Evolutionary conservation across 2,329 filamentous ascomycete genomes (phyloP), one percentile per base, ranked within the genome.

Genomic region (Fusarium equiseti): DNA sequence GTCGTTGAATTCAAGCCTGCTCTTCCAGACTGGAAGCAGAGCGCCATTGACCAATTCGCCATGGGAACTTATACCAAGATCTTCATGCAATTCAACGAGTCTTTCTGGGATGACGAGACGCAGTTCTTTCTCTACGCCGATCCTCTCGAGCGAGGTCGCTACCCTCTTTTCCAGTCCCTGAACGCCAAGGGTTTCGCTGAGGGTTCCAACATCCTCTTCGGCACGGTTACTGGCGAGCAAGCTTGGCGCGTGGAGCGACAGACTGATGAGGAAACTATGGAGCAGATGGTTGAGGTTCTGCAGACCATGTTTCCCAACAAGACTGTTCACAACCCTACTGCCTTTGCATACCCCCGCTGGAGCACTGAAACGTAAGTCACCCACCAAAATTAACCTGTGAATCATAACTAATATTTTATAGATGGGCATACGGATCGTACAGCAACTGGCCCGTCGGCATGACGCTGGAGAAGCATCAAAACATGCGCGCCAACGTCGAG

Each of bases 21-120:
- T 8, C 81, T 92, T 0, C 91, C 90, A 0, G 77, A 77, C 5
- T 92, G 90, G 90, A 92, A 93, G 77, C 81, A 85, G 16, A 84
- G 83, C 5, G 87, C 88, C 0, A 90, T 92, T 54, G 84, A 87
- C 5, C 88, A 86, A 40, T 91, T 92, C 76, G 82, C 84, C 66
- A 92, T 92, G 87, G 90, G 88, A 9, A 92, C 89, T 0, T 93
- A 92, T 79, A 92, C 90, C 54, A 93, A 93, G 76, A 87, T 92
- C 66, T 92, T 92, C 79, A 80, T 91, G 64, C 90, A 92, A 67
- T 92, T 92, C 78, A 83, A 89, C 64, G 82, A 89, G 58, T 86
- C 88, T 0, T 93, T 92, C 78, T 92, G 90, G 91, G 81, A 71
- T 0, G 74, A 79, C 1, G 78, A 82, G 18, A 80, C 76, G 0